A percentile compares a stretch with the other conserved stretches of the same genome.
These are phyloP conservation scores for Limtongozyma cylindracea DNA, from an alignment of 805 yeast species.

Conservation along the genomic window DNA sequence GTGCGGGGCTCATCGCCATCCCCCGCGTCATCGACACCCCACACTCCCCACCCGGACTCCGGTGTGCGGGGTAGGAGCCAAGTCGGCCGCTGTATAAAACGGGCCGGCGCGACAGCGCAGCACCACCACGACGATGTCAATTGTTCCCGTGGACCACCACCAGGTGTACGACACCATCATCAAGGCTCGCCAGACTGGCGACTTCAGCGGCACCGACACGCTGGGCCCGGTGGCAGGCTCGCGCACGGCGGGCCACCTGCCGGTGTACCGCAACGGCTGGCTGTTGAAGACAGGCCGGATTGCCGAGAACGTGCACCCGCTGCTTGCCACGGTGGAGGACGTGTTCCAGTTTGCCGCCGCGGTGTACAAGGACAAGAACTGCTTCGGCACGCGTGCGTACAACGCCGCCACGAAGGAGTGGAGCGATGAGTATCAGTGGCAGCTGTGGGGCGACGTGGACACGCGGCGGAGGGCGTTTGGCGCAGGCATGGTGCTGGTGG, in stretches of 20 bases:
- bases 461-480: constrained; percentile 10
- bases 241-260: constrained; percentile 21
- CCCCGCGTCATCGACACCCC: too few relatives aligned
- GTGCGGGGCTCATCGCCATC: too few relatives aligned
- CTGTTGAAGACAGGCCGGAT: constrained; percentile 6
- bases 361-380: constrained; percentile 10
- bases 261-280: constrained; percentile 20
- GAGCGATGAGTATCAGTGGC: constrained; percentile 9
- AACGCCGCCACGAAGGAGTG: constrained; percentile 6
- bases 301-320: constrained; percentile 15
- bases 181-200: too few relatives aligned
- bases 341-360: constrained; percentile 16
- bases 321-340: constrained; percentile 16
- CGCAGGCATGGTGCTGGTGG: constrained; percentile 11
- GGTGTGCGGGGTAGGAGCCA: too few relatives aligned
- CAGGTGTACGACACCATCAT: too few relatives aligned
- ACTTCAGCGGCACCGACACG: too few relatives aligned
- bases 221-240: too few relatives aligned
- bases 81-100: too few relatives aligned
- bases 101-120: too few relatives aligned
- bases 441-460: constrained; percentile 8
- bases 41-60: too few relatives aligned
- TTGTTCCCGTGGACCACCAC: too few relatives aligned
- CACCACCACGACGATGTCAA: too few relatives aligned
- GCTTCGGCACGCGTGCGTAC: constrained; percentile 18